Evolutionary conservation across 176 grass and related monocot species (phyloP).

Genomic region (Ampelocalamus luodianensis): DNA sequence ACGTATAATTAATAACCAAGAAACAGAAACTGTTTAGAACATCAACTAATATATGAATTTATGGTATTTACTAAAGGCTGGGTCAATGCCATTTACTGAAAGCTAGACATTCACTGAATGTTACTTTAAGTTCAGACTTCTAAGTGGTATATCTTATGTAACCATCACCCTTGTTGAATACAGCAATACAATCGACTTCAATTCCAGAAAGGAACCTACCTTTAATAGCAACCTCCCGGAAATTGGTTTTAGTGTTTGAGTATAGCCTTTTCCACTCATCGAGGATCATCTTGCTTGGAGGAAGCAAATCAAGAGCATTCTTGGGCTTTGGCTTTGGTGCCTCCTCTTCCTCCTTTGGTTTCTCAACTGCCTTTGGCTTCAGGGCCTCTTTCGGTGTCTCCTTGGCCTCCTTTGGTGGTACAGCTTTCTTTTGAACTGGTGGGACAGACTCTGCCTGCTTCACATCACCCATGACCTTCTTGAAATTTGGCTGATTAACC

Average conservation of each 20-base stretch:
- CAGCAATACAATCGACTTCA: neutral
- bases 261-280: slow-evolving; percentile 95
- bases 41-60: slow-evolving; percentile 5
- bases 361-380: slow-evolving; percentile 55
- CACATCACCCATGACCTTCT: slow-evolving; percentile 64
- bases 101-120: neutral
- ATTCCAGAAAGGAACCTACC: slow-evolving; percentile 44
- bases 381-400: slow-evolving; percentile 50
- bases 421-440: slow-evolving; percentile 54
- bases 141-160: neutral
- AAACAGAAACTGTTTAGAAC: neutral
- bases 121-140: neutral
- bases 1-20: neutral
- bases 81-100: neutral
- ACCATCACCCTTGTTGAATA: neutral
- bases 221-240: slow-evolving; percentile 88
- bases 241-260: slow-evolving; percentile 91
- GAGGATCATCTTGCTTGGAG: slow-evolving; percentile 87
- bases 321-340: slow-evolving; percentile 83
- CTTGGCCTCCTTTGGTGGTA: slow-evolving; percentile 64
- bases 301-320: slow-evolving; percentile 83
- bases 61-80: neutral
- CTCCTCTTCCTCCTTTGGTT: slow-evolving; percentile 63
- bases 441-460: slow-evolving; percentile 73
- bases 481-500: slow-evolving; percentile 80